These are phyloP conservation scores for Dichotomopilus funicola DNA, from an alignment of 2,329 filamentous ascomycete genomes.

Conservation along the genomic window DNA sequence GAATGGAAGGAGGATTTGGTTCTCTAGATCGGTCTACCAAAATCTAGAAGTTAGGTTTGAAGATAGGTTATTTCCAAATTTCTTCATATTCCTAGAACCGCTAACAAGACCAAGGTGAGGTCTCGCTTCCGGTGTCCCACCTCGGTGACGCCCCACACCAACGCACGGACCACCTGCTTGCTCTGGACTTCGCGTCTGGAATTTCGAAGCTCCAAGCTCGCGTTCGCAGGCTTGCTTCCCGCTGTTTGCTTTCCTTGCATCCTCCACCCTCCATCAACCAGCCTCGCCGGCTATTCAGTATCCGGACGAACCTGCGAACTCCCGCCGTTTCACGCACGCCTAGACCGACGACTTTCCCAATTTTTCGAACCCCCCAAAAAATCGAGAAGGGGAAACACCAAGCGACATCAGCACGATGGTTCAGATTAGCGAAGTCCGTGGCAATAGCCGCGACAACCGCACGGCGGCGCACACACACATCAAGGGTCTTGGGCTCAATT, in stretches of 20 bases:
- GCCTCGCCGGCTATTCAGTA: no score
- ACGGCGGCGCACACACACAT: conserved; percentile 98
- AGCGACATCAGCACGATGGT: conserved; percentile 51
- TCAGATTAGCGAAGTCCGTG: conserved; percentile 90
- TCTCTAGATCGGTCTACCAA: no score
- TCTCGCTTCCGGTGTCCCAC: not conserved
- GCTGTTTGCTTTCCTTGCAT: not conserved
- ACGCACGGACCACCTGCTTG: conserved; percentile 11
- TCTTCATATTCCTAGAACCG: not conserved
- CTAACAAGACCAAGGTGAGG: not conserved
- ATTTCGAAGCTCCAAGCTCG: conserved; percentile 26
- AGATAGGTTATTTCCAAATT: no score
- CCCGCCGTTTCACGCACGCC: not conserved
- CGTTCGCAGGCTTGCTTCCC: not conserved
- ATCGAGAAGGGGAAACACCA: not conserved
- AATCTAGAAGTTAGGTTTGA: no score
- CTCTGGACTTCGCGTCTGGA: conserved; percentile 10
- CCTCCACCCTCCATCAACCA: not conserved
- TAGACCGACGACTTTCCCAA: not conserved
- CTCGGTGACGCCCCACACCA: conserved; percentile 7
- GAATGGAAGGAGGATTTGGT: no score
- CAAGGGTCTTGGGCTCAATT: conserved; percentile 81
- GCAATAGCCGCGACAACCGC: conserved; percentile 88
- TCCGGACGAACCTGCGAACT: no score
- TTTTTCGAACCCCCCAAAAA: conserved; percentile 8